A percentile compares a stretch with the other conserved stretches of the same genome.
These are phyloP conservation scores for Erysimum cheiri DNA, from an alignment of 441 rosid species.

Conservation along the genomic window DNA sequence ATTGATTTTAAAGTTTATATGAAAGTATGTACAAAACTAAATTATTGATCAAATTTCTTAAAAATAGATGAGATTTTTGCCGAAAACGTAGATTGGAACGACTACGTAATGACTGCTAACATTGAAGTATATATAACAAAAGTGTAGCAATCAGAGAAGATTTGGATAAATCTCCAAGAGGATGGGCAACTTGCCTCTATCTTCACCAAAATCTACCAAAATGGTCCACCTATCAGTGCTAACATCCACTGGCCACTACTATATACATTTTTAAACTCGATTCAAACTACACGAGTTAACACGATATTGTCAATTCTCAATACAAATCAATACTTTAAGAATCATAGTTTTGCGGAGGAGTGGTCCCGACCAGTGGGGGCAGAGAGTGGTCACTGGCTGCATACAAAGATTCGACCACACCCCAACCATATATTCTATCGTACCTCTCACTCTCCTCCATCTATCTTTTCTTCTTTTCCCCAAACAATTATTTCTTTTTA, in stretches of 20 bases:
- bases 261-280: slow-evolving; percentile 12
- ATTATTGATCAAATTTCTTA: too few species aligned
- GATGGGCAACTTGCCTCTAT: slow-evolving; percentile 46
- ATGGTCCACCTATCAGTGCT: slow-evolving; percentile 31
- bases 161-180: slow-evolving; percentile 42
- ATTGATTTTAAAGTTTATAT: too few species aligned
- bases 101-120: slow-evolving; percentile 8
- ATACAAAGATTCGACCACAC: slow-evolving; percentile 41
- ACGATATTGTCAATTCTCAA: slow-evolving; percentile 5
- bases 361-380: slow-evolving; percentile 29
- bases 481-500: slow-evolving; percentile 17
- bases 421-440: slow-evolving; percentile 40
- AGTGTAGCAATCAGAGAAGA: slow-evolving; percentile 43
- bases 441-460: slow-evolving; percentile 20
- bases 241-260: background rate
- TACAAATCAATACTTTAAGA: background rate
- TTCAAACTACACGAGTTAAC: slow-evolving; percentile 18
- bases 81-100: slow-evolving; percentile 11
- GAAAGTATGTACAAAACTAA: too few species aligned
- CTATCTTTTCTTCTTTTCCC: slow-evolving; percentile 27
- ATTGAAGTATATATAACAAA: slow-evolving; percentile 29
- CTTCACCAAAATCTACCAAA: slow-evolving; percentile 34
- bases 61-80: too few species aligned
- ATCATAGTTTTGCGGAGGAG: slow-evolving; percentile 5
- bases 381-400: slow-evolving; percentile 33